Conservation (phyloP, 106 monocot species). For the Dioscorea dumetorum region DNA sequence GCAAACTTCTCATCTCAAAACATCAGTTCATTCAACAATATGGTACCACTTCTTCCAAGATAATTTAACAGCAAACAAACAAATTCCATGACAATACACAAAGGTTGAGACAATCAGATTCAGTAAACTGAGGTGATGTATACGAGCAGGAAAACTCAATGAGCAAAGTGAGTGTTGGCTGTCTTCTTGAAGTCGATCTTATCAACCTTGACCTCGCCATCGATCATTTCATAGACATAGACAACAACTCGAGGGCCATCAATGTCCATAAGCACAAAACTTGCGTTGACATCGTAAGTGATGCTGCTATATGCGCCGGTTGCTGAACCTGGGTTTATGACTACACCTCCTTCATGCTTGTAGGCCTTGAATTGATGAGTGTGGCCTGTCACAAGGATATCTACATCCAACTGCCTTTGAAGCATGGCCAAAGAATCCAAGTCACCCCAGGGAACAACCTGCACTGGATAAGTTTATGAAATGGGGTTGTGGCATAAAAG, state of each 20-base stretch:
- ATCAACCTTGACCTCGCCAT: constrained; percentile 95
- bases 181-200: constrained; percentile 99
- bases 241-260: constrained; percentile 88
- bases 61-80: background rate
- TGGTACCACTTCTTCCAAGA: too few species aligned
- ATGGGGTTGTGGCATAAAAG: background rate
- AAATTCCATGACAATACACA: background rate
- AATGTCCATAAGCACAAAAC: constrained; percentile 96
- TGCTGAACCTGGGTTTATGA: constrained; percentile 95
- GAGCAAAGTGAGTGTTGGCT: constrained; percentile 24
- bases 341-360: constrained; percentile 97
- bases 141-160: constrained; percentile 1
- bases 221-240: constrained; percentile 92
- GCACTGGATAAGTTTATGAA: constrained; percentile 2
- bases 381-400: constrained; percentile 86
- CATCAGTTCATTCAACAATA: too few species aligned
- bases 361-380: constrained; percentile 99
- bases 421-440: constrained; percentile 91
- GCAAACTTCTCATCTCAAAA: too few species aligned
- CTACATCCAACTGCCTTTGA: constrained; percentile 89
- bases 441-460: constrained; percentile 91
- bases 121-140: background rate
- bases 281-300: constrained; percentile 89
- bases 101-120: background rate
- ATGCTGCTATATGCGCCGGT: constrained; percentile 94